A percentile compares a stretch with the other conserved stretches of the same genome.
Evolutionary conservation across 768 basidiomycete species (phyloP).

Genomic region (Neoboletus magnificus): DNA sequence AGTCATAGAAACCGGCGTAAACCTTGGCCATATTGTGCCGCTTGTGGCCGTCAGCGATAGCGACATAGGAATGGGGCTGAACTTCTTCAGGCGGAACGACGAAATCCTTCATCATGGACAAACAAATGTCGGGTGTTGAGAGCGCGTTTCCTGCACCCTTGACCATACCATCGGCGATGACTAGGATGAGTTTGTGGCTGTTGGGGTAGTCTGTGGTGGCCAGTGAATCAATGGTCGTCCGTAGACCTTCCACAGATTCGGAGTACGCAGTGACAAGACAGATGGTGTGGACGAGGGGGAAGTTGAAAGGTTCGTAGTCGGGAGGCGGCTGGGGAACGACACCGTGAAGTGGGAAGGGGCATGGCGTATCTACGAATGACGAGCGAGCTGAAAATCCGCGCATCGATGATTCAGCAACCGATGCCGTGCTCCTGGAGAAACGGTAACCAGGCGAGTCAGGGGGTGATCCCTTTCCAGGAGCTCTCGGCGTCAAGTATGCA

Average conservation of each 20-base stretch:
- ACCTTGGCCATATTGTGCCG: conserved; percentile 99
- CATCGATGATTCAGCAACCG: conserved; percentile 48
- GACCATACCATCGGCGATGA: conserved; percentile 98
- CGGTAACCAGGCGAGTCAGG: conserved; percentile 70
- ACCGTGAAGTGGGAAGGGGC: conserved; percentile 89
- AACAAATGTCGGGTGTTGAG: conserved; percentile 90
- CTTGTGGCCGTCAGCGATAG: conserved; percentile 99
- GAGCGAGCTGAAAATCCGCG: conserved; percentile 36
- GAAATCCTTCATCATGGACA: conserved; percentile 97
- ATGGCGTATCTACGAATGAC: conserved; percentile 66
- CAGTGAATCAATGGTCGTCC: conserved; percentile 97
- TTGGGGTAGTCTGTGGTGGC: conserved; percentile 99
- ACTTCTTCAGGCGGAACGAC: conserved; percentile 78
- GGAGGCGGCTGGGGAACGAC: conserved; percentile 90
- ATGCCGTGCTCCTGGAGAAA: conserved; percentile 79
- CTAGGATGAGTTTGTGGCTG: conserved; percentile 91
- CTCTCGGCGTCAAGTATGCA: conserved; percentile 41
- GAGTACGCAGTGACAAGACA: conserved; percentile 98
- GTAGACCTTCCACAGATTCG: conserved; percentile 91
- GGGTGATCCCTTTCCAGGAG: conserved; percentile 54
- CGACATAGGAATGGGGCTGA: conserved; percentile 93
- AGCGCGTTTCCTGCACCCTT: conserved; percentile 88
- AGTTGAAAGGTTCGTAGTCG: conserved; percentile 94
- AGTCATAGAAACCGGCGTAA: conserved; percentile 95
- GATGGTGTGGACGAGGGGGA: conserved; percentile 90